Percentiles rank a stretch among this genome's conserved stretches.
Conservation (phyloP, 208 protist species). For the Willaertia magna region DNA sequence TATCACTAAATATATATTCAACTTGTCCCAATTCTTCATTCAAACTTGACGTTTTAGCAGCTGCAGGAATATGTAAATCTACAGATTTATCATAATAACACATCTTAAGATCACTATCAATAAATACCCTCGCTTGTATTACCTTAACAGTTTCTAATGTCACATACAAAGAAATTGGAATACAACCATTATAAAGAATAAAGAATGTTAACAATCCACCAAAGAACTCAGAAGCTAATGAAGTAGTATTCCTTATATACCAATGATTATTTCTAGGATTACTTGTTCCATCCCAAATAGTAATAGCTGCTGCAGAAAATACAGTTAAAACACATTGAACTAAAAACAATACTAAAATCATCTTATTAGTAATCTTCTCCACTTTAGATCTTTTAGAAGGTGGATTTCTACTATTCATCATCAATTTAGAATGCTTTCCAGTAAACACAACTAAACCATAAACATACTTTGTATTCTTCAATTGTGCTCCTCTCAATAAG, state of each 20-base stretch:
- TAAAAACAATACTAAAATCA: constrained; percentile 36
- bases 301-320: constrained; percentile 25
- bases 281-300: background rate
- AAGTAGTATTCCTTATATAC: constrained; percentile 16
- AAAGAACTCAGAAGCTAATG: background rate
- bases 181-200: constrained; percentile 55
- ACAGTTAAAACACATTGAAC: constrained; percentile 36
- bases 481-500: constrained; percentile 11
- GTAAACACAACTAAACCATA: constrained; percentile 30
- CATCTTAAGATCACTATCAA: constrained; percentile 45
- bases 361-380: constrained; percentile 29
- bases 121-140: constrained; percentile 28
- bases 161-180: constrained; percentile 68
- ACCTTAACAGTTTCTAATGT: constrained; percentile 51
- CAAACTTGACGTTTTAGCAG: constrained; percentile 16
- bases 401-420: constrained; percentile 29
- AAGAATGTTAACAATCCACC: constrained; percentile 47
- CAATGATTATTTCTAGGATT: background rate
- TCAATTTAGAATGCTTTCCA: constrained; percentile 44
- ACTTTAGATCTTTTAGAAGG: constrained; percentile 27
- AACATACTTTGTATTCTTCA: constrained; percentile 18
- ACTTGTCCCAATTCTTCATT: constrained; percentile 53
- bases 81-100: constrained; percentile 15
- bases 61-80: constrained; percentile 6
- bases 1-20: constrained; percentile 61